Conservation (phyloP, 2,329 filamentous ascomycete genomes). For the Cylindrodendrum hubeiense region DNA sequence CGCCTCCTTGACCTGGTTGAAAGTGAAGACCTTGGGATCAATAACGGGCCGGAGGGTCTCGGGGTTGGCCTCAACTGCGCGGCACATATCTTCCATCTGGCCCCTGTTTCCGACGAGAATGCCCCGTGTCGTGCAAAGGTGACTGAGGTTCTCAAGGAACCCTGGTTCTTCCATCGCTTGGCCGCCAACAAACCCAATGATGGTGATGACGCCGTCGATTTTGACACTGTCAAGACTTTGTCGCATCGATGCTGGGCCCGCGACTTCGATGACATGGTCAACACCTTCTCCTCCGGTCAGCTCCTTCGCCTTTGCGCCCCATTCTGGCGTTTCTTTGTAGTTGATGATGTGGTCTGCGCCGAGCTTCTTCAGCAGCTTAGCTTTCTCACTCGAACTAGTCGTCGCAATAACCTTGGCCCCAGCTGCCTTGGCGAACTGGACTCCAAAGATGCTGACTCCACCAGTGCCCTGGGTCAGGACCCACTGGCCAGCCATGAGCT, state of each 20-base stretch:
- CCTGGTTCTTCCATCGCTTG: conserved; percentile 42
- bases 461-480: conserved; percentile 80
- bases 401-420: conserved; percentile 63
- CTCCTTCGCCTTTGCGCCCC: conserved; percentile 59
- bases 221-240: conserved; percentile 60
- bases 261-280: conserved; percentile 63
- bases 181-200: conserved; percentile 54
- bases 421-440: conserved; percentile 68
- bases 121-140: conserved; percentile 57
- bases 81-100: conserved; percentile 65
- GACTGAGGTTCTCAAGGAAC: conserved; percentile 49
- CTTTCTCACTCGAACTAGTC: conserved; percentile 60
- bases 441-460: conserved; percentile 74
- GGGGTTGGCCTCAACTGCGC: conserved; percentile 61
- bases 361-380: conserved; percentile 56
- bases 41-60: conserved; percentile 59
- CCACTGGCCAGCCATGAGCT: conserved; percentile 64
- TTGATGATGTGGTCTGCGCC: conserved; percentile 65
- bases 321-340: conserved; percentile 59
- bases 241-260: conserved; percentile 56
- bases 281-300: conserved; percentile 59
- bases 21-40: conserved; percentile 57
- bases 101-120: conserved; percentile 59
- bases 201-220: conserved; percentile 59
- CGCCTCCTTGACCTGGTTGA: conserved; percentile 60